Evolutionary conservation across 202 grass and related monocot genomes (phyloP).

Genomic region (Panicum hallii): DNA sequence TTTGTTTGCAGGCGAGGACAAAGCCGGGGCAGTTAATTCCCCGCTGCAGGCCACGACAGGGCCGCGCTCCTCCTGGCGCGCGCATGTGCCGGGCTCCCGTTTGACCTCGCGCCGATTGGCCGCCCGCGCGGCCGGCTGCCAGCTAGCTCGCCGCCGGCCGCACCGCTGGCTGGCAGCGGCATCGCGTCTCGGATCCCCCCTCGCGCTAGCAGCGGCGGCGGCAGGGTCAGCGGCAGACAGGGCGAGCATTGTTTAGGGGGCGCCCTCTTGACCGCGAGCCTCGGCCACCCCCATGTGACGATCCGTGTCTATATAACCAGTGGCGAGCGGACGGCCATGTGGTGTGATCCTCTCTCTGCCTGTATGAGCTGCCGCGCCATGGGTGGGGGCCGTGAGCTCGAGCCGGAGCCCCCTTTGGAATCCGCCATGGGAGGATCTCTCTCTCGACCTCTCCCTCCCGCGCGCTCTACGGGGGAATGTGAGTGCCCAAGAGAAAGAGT

Average conservation of each 20-base stretch:
- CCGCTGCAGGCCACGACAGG: slow-evolving; percentile 9
- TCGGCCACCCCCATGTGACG: slow-evolving; percentile 29
- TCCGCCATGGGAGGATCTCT: not conserved
- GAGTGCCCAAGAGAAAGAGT: slow-evolving; percentile 74
- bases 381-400: not conserved
- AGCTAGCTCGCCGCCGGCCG: not conserved
- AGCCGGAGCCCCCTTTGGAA: not conserved
- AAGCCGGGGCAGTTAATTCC: slow-evolving; percentile 13
- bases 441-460: no score
- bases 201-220: not conserved
- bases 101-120: slow-evolving; percentile 59
- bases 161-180: not conserved
- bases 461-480: not conserved
- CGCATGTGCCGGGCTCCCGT: slow-evolving; percentile 17
- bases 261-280: slow-evolving; percentile 24
- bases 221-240: slow-evolving; percentile 56
- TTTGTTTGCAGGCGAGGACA: slow-evolving; percentile 46
- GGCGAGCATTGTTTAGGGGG: slow-evolving; percentile 20
- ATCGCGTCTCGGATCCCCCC: slow-evolving; percentile 36
- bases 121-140: not conserved
- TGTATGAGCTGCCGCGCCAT: not conserved
- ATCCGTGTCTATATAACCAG: slow-evolving; percentile 28
- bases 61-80: not conserved
- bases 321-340: not conserved
- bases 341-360: not conserved